A percentile compares a stretch with the other conserved stretches of the same genome.
phyloP scores from a whole-genome alignment of 768 basidiomycete species.

The Phallus indusiatus region DNA sequence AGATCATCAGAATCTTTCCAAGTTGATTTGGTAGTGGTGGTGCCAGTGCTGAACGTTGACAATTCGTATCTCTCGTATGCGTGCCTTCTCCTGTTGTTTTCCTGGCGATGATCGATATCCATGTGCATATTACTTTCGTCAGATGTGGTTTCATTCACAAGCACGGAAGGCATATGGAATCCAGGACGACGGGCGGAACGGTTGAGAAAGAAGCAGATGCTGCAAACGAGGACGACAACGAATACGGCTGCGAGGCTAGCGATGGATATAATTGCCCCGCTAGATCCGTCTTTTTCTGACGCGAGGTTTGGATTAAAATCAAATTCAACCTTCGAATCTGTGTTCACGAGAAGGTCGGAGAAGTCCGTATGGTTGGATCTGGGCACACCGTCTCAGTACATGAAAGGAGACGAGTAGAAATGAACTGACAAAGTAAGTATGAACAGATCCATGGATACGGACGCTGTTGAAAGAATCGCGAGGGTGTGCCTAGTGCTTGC shows the following conservation, averaged over 20 bases:
- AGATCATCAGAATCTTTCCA: neutral
- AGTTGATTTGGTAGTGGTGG: neutral
- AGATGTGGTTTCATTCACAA: neutral
- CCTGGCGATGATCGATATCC: neutral
- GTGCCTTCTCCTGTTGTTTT: neutral
- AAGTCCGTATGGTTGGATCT: no score
- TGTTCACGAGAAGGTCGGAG: neutral
- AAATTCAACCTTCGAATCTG: neutral
- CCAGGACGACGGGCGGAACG: neutral
- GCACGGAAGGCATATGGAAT: constrained; percentile 7
- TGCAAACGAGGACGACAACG: constrained; percentile 3
- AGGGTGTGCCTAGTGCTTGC: neutral
- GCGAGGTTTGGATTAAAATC: neutral
- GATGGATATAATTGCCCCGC: neutral
- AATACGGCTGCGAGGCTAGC: constrained; percentile 4
- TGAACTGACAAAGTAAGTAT: neutral
- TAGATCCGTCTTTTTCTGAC: neutral
- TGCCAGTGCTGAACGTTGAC: neutral
- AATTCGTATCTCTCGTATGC: neutral
- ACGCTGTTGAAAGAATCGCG: neutral
- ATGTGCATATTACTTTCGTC: neutral
- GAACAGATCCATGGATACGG: neutral
- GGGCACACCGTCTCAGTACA: no score
- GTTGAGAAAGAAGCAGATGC: constrained; percentile 4
- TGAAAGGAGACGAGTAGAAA: neutral